Evolutionary conservation across 2,329 filamentous ascomycete genomes (phyloP), one percentile per base, ranked within the genome.

Genomic region (Thelonectria discophora): DNA sequence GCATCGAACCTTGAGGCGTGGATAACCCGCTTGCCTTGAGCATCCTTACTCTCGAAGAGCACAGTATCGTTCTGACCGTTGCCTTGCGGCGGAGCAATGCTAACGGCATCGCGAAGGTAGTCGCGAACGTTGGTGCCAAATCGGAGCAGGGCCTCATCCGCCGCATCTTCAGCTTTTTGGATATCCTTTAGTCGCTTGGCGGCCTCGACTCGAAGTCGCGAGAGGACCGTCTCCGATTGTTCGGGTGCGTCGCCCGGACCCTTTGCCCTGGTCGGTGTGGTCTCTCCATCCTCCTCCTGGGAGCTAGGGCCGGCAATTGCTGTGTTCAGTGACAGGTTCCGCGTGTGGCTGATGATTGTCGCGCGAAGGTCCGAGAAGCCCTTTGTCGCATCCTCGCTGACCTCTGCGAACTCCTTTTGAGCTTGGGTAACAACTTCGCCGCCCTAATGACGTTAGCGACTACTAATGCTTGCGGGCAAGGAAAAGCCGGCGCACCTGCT

Each of bases 1-100:
- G 95, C 95, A 73, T 99, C 95, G 74, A 97, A 94, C 63, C 95
- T 86, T 53, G 93, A 97, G 1, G 93, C 92, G 76, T 99, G 95
- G 66, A 98, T 97, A 15, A 98, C 93, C 57, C 95, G 86, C 82
- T 95, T 97, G 24, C 94, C 94, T 51, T 88, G 86, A 5, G 91
- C 88, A 77, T 97, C 94, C 76, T 94, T 97, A 74, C 92, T 97
- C 80, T 98, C 95, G 72, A 98, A 99, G 5, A 97, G 82, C 32
- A 97, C 87, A 50, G 90, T 82, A 68, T 75, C 82, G n/a, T 81
- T 80, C 67, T 86, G 76, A 49, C 79, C 80, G 5, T 80, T 81
- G 1, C 81, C 82, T 4, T 82, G 80, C 0, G 92, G 93, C 0
- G 94, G 91, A 15, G 92, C 89, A 69, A 99, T 92, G 55, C 86